Conservation (phyloP, 2,329 filamentous ascomycete species). For the Hypoxylon sp. region DNA sequence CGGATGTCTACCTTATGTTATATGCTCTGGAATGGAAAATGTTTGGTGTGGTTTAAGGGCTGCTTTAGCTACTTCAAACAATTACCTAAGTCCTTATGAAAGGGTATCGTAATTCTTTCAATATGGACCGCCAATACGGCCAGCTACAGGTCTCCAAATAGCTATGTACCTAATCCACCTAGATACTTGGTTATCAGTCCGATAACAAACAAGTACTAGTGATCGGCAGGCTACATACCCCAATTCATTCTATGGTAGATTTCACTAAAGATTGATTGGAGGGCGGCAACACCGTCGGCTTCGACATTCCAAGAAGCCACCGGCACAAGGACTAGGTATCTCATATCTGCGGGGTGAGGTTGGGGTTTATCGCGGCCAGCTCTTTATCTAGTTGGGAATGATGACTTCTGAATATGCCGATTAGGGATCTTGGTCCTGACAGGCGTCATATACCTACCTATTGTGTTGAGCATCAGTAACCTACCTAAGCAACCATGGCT, state of each 20-base stretch:
- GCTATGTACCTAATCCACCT: too few species aligned
- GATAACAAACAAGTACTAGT: too few species aligned
- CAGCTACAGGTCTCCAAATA: too few species aligned
- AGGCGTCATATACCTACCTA: background rate
- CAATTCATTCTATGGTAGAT: background rate
- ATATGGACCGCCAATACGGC: too few species aligned
- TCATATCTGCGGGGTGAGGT: conserved; percentile 28
- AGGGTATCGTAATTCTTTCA: too few species aligned
- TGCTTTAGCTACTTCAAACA: background rate
- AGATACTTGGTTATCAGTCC: too few species aligned
- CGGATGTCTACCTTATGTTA: background rate
- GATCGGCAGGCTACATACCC: conserved; percentile 2
- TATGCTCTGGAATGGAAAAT: background rate
- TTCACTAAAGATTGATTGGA: conserved; percentile 11
- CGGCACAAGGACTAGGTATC: background rate
- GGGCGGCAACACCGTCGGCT: background rate
- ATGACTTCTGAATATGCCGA: background rate
- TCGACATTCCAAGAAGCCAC: background rate
- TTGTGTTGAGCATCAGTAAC: background rate
- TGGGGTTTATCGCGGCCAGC: background rate
- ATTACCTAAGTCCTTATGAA: too few species aligned
- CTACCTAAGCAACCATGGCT: conserved; percentile 9
- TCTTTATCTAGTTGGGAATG: background rate
- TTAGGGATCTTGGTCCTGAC: background rate
- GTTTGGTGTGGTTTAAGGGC: background rate